Percentiles rank a stretch among this genome's conserved stretches.
These are phyloP conservation scores for Ophiosphaerella korrae DNA, from an alignment of 2,329 filamentous ascomycete genomes.

Conservation along the genomic window DNA sequence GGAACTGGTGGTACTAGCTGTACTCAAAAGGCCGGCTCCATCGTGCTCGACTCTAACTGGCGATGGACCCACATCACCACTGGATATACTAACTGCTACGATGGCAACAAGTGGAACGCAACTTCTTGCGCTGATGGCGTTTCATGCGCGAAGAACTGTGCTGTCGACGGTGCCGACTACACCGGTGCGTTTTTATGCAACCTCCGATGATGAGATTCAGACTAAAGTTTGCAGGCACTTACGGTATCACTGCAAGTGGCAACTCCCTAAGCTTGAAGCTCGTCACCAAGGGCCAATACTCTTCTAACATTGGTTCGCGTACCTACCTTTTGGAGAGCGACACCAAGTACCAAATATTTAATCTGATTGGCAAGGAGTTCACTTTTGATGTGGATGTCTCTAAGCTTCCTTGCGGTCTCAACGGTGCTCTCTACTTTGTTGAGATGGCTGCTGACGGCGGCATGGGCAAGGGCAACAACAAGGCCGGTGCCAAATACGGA, in stretches of 20 bases:
- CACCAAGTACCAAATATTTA: constrained; percentile 51
- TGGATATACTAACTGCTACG: constrained; percentile 57
- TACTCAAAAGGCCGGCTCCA: constrained; percentile 40
- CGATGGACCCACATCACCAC: constrained; percentile 54
- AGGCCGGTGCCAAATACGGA: constrained; percentile 62
- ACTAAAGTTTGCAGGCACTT: constrained; percentile 35
- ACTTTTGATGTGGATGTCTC: constrained; percentile 58
- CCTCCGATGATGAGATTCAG: neutral
- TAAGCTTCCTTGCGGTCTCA: constrained; percentile 70
- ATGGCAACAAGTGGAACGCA: constrained; percentile 51
- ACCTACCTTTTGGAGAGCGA: constrained; percentile 50
- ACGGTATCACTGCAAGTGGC: constrained; percentile 59
- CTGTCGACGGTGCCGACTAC: constrained; percentile 52
- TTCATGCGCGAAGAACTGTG: constrained; percentile 49
- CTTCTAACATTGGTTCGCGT: constrained; percentile 49
- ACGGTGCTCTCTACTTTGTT: constrained; percentile 61
- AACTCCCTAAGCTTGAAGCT: constrained; percentile 62
- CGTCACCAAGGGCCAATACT: constrained; percentile 58
- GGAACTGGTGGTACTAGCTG: constrained; percentile 47
- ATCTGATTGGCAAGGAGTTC: constrained; percentile 49
- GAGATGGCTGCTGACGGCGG: constrained; percentile 66
- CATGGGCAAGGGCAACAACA: constrained; percentile 56
- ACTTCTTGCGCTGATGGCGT: constrained; percentile 47
- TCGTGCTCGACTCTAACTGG: constrained; percentile 57
- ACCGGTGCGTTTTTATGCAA: constrained; percentile 24